phyloP scores from a whole-genome alignment of 345 rosid species.

The Xanthoceras sorbifolium region DNA sequence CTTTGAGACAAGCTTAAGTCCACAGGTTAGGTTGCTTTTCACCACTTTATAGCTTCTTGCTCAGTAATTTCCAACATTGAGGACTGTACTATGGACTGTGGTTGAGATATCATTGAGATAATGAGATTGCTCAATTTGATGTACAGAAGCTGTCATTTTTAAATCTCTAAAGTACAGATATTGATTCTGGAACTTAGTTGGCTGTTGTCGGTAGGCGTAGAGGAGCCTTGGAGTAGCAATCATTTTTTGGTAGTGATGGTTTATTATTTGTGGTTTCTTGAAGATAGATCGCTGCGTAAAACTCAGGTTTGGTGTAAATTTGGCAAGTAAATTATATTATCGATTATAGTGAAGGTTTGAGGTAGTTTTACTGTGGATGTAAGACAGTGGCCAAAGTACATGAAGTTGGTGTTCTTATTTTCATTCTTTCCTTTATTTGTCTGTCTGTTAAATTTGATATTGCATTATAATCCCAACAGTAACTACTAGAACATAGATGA shows the following conservation, averaged over 20 bases:
- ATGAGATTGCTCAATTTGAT: not conserved
- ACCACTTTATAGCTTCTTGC: not conserved
- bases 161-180: not conserved
- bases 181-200: not conserved
- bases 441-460: not conserved
- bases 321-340: not conserved
- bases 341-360: not conserved
- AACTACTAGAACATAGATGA: not conserved
- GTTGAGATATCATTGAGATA: not conserved
- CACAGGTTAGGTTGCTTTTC: not conserved
- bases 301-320: not conserved
- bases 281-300: not conserved
- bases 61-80: not conserved
- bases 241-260: not conserved
- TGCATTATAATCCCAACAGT: not conserved
- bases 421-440: not conserved
- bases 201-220: not conserved
- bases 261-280: not conserved
- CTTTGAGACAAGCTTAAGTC: not conserved
- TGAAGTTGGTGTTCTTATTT: not conserved
- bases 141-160: not conserved
- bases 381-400: not conserved
- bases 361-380: not conserved
- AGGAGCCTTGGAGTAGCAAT: not conserved
- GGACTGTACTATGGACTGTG: not conserved